Conservation (phyloP, 805 yeast genomes). For the Ogataea paradorogensis region DNA sequence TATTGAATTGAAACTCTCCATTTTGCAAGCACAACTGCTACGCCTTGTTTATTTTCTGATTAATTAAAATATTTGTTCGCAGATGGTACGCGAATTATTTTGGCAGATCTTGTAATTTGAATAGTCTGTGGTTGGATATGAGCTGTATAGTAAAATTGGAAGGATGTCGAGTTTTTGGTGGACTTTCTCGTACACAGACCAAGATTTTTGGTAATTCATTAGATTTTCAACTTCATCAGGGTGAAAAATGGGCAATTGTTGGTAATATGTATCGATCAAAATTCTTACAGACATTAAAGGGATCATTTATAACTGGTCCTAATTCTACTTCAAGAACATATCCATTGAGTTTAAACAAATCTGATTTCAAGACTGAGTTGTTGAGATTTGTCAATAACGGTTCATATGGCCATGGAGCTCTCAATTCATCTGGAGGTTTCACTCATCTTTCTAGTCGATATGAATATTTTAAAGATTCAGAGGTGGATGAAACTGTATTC, state of each 20-base stretch:
- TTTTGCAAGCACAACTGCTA: slow-evolving; percentile 2
- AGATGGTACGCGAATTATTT: not conserved
- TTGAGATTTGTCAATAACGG: slow-evolving; percentile 37
- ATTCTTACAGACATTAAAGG: slow-evolving; percentile 55
- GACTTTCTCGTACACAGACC: not conserved
- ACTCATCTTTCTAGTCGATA: slow-evolving; percentile 88
- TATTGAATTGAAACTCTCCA: slow-evolving; percentile 10
- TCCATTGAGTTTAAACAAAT: slow-evolving; percentile 49
- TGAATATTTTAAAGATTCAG: slow-evolving; percentile 76
- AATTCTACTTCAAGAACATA: slow-evolving; percentile 46
- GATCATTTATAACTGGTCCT: slow-evolving; percentile 51
- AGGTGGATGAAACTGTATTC: slow-evolving; percentile 68
- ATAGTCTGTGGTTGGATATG: not conserved
- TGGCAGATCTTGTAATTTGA: slow-evolving; percentile 2
- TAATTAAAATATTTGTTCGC: not conserved
- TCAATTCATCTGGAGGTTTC: slow-evolving; percentile 39
- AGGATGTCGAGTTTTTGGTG: slow-evolving; percentile 1
- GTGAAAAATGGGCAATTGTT: slow-evolving; percentile 52
- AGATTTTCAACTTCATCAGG: slow-evolving; percentile 36
- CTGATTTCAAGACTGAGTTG: slow-evolving; percentile 38
- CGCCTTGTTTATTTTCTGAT: slow-evolving; percentile 10
- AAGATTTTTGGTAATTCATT: slow-evolving; percentile 40
- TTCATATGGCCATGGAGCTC: slow-evolving; percentile 35
- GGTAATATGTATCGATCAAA: slow-evolving; percentile 52
- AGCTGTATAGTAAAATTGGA: slow-evolving; percentile 3